A percentile compares a stretch with the other conserved stretches of the same genome.
Evolutionary conservation across 2,329 filamentous ascomycete species (phyloP).

Genomic region (Fusarium lateritium): DNA sequence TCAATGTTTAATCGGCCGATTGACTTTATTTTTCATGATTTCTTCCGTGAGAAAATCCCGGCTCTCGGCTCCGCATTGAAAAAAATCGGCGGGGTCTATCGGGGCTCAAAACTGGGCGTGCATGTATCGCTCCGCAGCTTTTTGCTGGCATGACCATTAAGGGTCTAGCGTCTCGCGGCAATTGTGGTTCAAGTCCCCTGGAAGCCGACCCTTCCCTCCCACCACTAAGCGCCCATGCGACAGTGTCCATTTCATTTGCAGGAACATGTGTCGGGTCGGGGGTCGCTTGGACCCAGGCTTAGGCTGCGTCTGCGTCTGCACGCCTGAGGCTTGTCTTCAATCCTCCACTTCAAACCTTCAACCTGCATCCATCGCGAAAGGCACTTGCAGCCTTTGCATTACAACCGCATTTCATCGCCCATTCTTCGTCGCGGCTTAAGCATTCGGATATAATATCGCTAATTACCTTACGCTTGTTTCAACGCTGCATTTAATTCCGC

Average conservation of each 20-base stretch:
- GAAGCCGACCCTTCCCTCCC: slow-evolving; percentile 16
- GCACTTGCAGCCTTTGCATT: slow-evolving; percentile 30
- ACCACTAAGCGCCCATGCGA: slow-evolving; percentile 40
- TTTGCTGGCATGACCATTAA: slow-evolving; percentile 16
- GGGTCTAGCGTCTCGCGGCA: slow-evolving; percentile 43
- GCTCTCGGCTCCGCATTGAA: slow-evolving; percentile 41
- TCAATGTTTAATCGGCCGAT: not conserved
- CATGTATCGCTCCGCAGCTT: slow-evolving; percentile 28
- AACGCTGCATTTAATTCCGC: slow-evolving; percentile 20
- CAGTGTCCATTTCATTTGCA: slow-evolving; percentile 44
- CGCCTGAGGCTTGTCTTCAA: slow-evolving; percentile 32
- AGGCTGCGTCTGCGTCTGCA: slow-evolving; percentile 15
- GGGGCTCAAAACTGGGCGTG: slow-evolving; percentile 36
- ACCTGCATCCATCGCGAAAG: slow-evolving; percentile 38
- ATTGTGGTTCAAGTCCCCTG: slow-evolving; percentile 25
- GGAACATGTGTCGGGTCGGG: slow-evolving; percentile 6
- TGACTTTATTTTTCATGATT: slow-evolving; percentile 36
- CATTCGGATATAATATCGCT: slow-evolving; percentile 9
- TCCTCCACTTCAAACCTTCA: slow-evolving; percentile 41
- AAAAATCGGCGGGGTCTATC: slow-evolving; percentile 25
- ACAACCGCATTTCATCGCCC: slow-evolving; percentile 25
- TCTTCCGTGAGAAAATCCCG: slow-evolving; percentile 34
- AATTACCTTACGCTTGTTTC: slow-evolving; percentile 18
- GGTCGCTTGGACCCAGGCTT: slow-evolving; percentile 30
- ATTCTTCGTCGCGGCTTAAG: slow-evolving; percentile 4